Evolutionary conservation across 495 filamentous ascomycete species (phyloP).

Genomic region (Aspergillus avenaceus): DNA sequence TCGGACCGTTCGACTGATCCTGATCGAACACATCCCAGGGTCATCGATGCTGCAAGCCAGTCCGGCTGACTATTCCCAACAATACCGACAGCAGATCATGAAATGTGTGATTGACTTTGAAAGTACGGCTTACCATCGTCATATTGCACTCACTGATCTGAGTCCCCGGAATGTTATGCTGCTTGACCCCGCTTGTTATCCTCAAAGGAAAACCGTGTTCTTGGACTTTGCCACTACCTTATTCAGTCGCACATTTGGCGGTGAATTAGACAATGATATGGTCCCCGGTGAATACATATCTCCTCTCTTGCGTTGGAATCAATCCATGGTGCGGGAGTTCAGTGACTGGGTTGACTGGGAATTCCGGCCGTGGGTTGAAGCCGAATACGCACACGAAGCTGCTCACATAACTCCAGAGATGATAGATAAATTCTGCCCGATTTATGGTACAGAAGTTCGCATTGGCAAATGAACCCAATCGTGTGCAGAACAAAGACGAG

Average conservation of each 20-base stretch:
- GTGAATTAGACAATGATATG: neutral
- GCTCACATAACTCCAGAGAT: too few relatives aligned
- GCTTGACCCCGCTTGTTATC: neutral
- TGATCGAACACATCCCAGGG: slow-evolving; percentile 12
- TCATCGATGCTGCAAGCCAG: slow-evolving; percentile 1
- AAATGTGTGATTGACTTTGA: slow-evolving; percentile 12
- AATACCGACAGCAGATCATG: slow-evolving; percentile 7
- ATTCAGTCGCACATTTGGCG: slow-evolving; percentile 1
- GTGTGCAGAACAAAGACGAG: too few relatives aligned
- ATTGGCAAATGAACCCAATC: too few relatives aligned
- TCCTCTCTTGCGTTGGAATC: slow-evolving; percentile 1
- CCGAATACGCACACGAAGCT: slow-evolving; percentile 1
- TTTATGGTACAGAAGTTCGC: too few relatives aligned
- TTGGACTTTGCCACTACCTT: slow-evolving; percentile 6
- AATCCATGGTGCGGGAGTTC: neutral
- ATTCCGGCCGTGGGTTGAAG: neutral
- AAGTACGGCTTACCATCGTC: neutral
- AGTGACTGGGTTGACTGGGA: slow-evolving; percentile 9
- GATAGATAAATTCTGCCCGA: too few relatives aligned
- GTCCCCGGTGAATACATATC: slow-evolving; percentile 5
- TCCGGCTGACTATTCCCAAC: neutral
- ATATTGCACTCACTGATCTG: slow-evolving; percentile 5
- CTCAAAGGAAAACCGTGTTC: slow-evolving; percentile 2
- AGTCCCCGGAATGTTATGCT: slow-evolving; percentile 9
- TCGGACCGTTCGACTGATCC: slow-evolving; percentile 14